These are phyloP conservation scores for Lolium rigidum DNA, from an alignment of 176 grass and related monocot species.

Conservation along the genomic window DNA sequence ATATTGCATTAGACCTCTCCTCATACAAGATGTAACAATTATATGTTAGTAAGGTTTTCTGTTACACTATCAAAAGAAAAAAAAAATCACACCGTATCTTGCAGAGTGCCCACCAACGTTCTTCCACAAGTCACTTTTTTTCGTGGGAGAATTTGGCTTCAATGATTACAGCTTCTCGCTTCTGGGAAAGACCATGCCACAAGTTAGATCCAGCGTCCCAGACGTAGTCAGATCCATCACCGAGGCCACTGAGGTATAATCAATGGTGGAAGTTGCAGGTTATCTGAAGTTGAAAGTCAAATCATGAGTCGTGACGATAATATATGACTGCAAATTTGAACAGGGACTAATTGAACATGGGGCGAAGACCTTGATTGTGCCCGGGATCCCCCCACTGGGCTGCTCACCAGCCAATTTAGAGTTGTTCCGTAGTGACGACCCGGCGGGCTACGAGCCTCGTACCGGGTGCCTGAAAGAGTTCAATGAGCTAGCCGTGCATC, in stretches of 20 bases:
- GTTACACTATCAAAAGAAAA: no score
- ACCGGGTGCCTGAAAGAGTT: conserved; percentile 55
- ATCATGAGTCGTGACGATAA: not conserved
- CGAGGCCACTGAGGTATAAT: not conserved
- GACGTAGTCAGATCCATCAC: conserved; percentile 10
- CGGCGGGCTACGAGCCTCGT: conserved; percentile 33
- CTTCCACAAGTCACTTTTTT: conserved; percentile 39
- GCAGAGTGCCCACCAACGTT: conserved; percentile 25
- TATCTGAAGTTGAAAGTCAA: not conserved
- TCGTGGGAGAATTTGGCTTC: conserved; percentile 47
- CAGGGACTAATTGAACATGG: conserved; percentile 61
- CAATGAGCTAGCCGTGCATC: conserved; percentile 51
- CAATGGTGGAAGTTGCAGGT: no score
- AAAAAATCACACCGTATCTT: not conserved
- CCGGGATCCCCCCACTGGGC: conserved; percentile 63
- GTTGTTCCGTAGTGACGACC: conserved; percentile 1
- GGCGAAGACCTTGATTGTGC: conserved; percentile 47
- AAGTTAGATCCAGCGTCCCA: conserved; percentile 30
- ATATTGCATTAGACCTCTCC: no score
- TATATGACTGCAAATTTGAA: not conserved
- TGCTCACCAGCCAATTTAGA: conserved; percentile 45
- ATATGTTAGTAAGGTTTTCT: no score
- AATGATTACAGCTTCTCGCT: conserved; percentile 39
- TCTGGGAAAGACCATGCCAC: not conserved
- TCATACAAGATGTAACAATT: no score